phyloP scores from a whole-genome alignment of 176 grass and related monocot genomes.

The Pontederia crassipes region DNA sequence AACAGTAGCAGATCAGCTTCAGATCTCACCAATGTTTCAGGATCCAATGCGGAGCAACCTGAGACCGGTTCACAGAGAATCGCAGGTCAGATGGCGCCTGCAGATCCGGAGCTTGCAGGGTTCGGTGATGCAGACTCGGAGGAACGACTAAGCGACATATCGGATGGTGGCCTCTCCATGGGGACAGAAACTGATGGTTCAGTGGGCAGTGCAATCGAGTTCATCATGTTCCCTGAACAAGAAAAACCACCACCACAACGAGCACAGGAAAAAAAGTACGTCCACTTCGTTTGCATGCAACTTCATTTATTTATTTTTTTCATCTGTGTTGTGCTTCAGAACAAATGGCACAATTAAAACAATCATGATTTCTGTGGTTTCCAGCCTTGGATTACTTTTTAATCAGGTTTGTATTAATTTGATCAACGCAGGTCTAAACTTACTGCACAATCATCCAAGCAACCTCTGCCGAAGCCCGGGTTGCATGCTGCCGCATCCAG shows the following conservation, averaged over 20 bases:
- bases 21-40: neutral
- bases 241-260: neutral
- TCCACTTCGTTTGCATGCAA: too few relatives aligned
- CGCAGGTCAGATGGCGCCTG: neutral
- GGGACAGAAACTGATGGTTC: constrained; percentile 11
- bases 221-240: neutral
- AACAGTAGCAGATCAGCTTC: neutral
- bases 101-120: neutral
- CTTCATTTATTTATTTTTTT: too few relatives aligned
- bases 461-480: too few relatives aligned
- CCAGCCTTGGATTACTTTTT: too few relatives aligned
- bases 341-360: too few relatives aligned
- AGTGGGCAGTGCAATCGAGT: neutral
- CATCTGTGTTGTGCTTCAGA: too few relatives aligned
- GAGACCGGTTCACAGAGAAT: constrained; percentile 1
- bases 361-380: too few relatives aligned
- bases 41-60: neutral
- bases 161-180: neutral
- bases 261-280: neutral
- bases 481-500: too few relatives aligned
- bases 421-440: too few relatives aligned
- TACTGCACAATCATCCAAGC: too few relatives aligned
- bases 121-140: constrained; percentile 4
- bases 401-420: too few relatives aligned
- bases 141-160: constrained; percentile 8